Evolutionary conservation across 306 rosid genomes (phyloP).

Genomic region (Cucurbita pepo): DNA sequence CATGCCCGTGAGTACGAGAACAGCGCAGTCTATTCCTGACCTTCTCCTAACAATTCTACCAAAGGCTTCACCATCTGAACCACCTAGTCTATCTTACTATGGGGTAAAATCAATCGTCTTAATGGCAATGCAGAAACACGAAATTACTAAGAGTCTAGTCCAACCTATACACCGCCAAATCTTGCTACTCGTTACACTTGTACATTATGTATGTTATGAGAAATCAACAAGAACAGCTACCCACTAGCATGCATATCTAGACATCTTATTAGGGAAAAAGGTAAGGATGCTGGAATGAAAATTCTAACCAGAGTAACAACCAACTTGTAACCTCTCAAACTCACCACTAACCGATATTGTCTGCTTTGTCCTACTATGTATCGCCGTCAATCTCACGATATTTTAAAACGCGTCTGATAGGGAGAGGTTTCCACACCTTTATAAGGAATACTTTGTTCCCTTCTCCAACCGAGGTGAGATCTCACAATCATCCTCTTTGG

Average conservation of each 20-base stretch:
- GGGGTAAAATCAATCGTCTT: not conserved
- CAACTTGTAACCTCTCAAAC: no score
- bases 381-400: no score
- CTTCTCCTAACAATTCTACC: not conserved
- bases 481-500: no score
- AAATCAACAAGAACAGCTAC: not conserved
- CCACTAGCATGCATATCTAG: not conserved
- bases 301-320: not conserved
- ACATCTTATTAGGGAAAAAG: not conserved
- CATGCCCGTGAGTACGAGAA: not conserved
- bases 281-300: not conserved
- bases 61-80: not conserved
- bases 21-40: not conserved
- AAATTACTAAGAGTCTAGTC: not conserved
- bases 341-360: no score
- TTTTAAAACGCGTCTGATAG: no score
- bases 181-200: not conserved
- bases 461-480: no score
- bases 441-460: no score
- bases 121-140: not conserved
- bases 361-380: no score
- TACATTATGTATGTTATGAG: not conserved
- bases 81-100: not conserved
- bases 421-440: no score
- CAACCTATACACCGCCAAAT: not conserved